phyloP scores from a whole-genome alignment of 345 rosid species.

The Linum trigynum region DNA sequence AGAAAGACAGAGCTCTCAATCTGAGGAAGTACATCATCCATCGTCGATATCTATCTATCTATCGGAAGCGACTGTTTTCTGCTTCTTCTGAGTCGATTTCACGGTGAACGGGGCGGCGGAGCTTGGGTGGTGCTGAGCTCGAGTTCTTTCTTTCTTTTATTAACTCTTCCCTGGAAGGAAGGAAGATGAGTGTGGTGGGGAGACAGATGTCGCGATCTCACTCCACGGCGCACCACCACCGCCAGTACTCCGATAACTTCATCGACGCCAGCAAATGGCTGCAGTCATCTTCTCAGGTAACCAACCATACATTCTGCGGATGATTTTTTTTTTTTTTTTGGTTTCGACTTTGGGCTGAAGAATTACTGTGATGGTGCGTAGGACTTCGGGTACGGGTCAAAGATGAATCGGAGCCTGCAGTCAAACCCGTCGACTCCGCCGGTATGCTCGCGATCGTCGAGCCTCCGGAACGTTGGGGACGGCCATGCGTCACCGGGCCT shows the following conservation, averaged over 20 bases:
- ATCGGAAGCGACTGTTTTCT: too few species aligned
- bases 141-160: too few species aligned
- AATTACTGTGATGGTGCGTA: background rate
- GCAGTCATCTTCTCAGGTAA: conserved; percentile 14
- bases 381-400: conserved; percentile 30
- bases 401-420: conserved; percentile 21
- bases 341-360: too few species aligned
- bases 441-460: conserved; percentile 30
- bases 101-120: too few species aligned
- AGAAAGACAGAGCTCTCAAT: too few species aligned
- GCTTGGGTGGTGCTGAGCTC: too few species aligned
- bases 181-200: conserved; percentile 31
- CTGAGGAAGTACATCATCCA: too few species aligned
- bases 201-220: conserved; percentile 38
- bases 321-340: too few species aligned
- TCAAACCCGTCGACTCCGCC: conserved; percentile 23
- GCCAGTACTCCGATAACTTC: conserved; percentile 45
- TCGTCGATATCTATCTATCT: too few species aligned
- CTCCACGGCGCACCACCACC: conserved; percentile 39
- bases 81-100: too few species aligned
- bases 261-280: conserved; percentile 34
- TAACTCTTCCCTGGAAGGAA: too few species aligned
- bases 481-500: conserved; percentile 32
- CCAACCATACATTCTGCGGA: too few species aligned
- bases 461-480: conserved; percentile 32